phyloP scores from a whole-genome alignment of 345 rosid genomes.

The Melaleuca alternifolia region DNA sequence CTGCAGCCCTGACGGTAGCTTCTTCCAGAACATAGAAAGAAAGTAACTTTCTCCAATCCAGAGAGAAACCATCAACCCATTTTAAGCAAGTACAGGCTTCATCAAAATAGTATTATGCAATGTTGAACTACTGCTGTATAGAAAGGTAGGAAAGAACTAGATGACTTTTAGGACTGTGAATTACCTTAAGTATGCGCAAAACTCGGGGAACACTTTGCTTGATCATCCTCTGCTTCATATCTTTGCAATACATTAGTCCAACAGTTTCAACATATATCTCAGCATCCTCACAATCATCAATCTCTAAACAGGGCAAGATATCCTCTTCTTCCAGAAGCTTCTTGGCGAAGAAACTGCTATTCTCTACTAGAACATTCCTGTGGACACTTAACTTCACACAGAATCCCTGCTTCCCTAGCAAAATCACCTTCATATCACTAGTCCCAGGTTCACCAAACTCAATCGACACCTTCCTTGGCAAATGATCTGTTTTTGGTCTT shows the following conservation, averaged over 20 bases:
- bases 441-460: slow-evolving; percentile 94
- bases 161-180: background rate
- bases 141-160: background rate
- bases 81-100: background rate
- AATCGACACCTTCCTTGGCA: slow-evolving; percentile 84
- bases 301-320: slow-evolving; percentile 57
- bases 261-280: slow-evolving; percentile 92
- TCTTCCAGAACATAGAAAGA: background rate
- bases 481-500: slow-evolving; percentile 64
- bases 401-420: slow-evolving; percentile 87
- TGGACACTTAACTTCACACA: slow-evolving; percentile 93
- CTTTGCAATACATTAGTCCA: slow-evolving; percentile 94
- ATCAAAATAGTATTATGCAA: background rate
- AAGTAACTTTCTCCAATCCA: background rate
- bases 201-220: slow-evolving; percentile 84
- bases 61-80: background rate
- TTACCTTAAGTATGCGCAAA: slow-evolving; percentile 88
- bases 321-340: slow-evolving; percentile 52
- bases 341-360: slow-evolving; percentile 59
- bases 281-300: slow-evolving; percentile 78
- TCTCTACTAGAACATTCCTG: slow-evolving; percentile 58
- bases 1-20: background rate
- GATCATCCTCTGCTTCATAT: slow-evolving; percentile 85
- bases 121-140: background rate
- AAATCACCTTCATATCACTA: slow-evolving; percentile 73